Evolutionary conservation across 2,329 filamentous ascomycete genomes (phyloP).

Genomic region (Talaromyces sp.): DNA sequence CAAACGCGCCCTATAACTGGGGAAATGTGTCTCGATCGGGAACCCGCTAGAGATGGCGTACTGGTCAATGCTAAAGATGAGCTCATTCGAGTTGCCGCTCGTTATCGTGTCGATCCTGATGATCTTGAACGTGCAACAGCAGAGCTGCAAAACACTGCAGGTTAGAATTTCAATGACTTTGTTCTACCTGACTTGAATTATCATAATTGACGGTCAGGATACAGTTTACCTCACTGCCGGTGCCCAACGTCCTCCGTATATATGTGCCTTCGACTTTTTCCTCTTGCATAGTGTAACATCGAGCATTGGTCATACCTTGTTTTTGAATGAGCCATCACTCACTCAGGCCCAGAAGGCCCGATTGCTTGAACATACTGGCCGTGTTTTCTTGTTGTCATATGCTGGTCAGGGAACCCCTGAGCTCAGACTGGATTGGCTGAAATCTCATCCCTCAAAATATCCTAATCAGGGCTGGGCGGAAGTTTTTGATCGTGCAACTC

Average conservation of each 20-base stretch:
- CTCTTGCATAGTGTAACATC: slow-evolving; percentile 7
- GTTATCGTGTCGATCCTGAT: slow-evolving; percentile 4
- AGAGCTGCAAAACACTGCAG: slow-evolving; percentile 10
- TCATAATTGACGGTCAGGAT: not conserved
- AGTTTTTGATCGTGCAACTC: not conserved
- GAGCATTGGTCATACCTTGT: slow-evolving; percentile 2
- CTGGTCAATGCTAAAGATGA: not conserved
- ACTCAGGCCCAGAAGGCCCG: slow-evolving; percentile 3
- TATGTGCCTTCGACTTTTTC: slow-evolving; percentile 9
- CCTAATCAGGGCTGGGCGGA: not conserved
- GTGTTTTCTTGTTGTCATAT: slow-evolving; percentile 9
- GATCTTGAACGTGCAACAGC: slow-evolving; percentile 8
- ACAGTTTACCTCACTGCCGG: slow-evolving; percentile 7
- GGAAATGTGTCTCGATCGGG: not conserved
- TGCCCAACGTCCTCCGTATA: slow-evolving; percentile 8
- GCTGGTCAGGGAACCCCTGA: slow-evolving; percentile 2
- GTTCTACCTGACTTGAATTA: not conserved
- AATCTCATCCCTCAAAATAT: not conserved
- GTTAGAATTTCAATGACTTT: not conserved
- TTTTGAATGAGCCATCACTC: slow-evolving; percentile 7
- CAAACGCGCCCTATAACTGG: not conserved
- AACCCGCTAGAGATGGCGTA: slow-evolving; percentile 1
- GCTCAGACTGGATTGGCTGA: not conserved
- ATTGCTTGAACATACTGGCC: slow-evolving; percentile 7
- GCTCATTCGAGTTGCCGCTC: not conserved